These are phyloP conservation scores for Pyrenophora graminea DNA, from an alignment of 2,329 filamentous ascomycete species.

Conservation along the genomic window DNA sequence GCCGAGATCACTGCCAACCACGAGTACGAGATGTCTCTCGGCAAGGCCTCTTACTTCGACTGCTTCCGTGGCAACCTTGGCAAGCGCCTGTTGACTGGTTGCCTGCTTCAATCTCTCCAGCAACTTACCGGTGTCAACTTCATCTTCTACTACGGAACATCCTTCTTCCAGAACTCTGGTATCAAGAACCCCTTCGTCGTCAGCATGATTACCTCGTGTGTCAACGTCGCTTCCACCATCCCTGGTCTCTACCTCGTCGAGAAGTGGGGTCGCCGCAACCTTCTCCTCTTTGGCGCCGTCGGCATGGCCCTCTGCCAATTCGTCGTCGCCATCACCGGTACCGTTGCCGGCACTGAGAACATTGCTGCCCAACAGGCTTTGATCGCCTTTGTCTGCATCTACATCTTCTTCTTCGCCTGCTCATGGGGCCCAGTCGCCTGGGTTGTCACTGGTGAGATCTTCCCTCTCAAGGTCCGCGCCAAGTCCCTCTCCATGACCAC, in stretches of 20 bases:
- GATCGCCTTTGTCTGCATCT: constrained; percentile 62
- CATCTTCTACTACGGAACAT: constrained; percentile 51
- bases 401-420: constrained; percentile 80
- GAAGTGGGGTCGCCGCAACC: constrained; percentile 73
- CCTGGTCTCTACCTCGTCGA: constrained; percentile 79
- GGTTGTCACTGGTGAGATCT: constrained; percentile 56
- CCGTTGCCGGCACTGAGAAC: constrained; percentile 44
- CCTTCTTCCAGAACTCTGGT: constrained; percentile 48
- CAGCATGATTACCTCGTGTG: constrained; percentile 73
- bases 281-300: constrained; percentile 74
- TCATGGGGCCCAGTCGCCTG: constrained; percentile 79
- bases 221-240: constrained; percentile 77
- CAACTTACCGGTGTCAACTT: constrained; percentile 64
- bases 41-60: constrained; percentile 50
- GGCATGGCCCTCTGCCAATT: constrained; percentile 65
- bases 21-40: constrained; percentile 71
- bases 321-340: constrained; percentile 49
- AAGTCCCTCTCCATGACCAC: constrained; percentile 58
- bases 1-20: constrained; percentile 69
- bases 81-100: constrained; percentile 73
- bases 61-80: constrained; percentile 53
- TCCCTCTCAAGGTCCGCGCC: constrained; percentile 53
- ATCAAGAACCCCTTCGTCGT: constrained; percentile 64
- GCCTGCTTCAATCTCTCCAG: constrained; percentile 75
- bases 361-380: constrained; percentile 45